phyloP scores from a whole-genome alignment of 2,329 filamentous ascomycete species.

The Ilyonectria destructans region DNA sequence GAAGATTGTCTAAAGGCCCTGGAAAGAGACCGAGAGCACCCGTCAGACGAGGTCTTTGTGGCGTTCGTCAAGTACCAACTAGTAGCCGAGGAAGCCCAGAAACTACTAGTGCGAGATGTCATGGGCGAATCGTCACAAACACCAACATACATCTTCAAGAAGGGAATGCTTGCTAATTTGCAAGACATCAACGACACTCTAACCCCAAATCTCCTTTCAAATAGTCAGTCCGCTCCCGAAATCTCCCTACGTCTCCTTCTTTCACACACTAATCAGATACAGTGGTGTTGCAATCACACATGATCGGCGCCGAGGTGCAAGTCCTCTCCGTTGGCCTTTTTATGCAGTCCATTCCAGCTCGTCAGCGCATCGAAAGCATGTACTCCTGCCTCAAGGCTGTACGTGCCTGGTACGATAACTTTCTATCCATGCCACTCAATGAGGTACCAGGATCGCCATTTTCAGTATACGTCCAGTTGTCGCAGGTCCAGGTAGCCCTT shows the following conservation, averaged over 20 bases:
- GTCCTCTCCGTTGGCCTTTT: conserved; percentile 55
- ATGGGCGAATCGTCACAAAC: conserved; percentile 46
- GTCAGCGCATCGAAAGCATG: conserved; percentile 54
- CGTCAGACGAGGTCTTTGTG: conserved; percentile 65
- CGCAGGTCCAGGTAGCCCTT: conserved; percentile 56
- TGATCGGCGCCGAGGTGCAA: conserved; percentile 51
- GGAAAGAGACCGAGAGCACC: conserved; percentile 61
- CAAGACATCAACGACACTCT: conserved; percentile 47
- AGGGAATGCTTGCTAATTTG: conserved; percentile 50
- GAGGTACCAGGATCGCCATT: conserved; percentile 55
- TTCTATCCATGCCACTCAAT: conserved; percentile 52
- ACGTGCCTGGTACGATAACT: conserved; percentile 56
- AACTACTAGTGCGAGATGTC: conserved; percentile 51
- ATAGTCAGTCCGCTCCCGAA: conserved; percentile 45
- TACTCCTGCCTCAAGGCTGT: conserved; percentile 56
- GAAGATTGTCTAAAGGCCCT: conserved; percentile 70
- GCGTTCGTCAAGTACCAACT: conserved; percentile 57
- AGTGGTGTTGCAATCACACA: conserved; percentile 53
- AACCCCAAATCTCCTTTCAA: conserved; percentile 44
- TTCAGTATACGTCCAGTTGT: conserved; percentile 53
- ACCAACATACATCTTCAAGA: conserved; percentile 55
- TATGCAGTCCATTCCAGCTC: conserved; percentile 51
- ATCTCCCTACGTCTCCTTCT: too few species aligned
- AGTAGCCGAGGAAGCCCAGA: conserved; percentile 58
- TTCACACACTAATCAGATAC: conserved; percentile 23